Evolutionary conservation across 1,284 basidiomycete genomes (phyloP).

Genomic region (Xerocomus nothofagi): DNA sequence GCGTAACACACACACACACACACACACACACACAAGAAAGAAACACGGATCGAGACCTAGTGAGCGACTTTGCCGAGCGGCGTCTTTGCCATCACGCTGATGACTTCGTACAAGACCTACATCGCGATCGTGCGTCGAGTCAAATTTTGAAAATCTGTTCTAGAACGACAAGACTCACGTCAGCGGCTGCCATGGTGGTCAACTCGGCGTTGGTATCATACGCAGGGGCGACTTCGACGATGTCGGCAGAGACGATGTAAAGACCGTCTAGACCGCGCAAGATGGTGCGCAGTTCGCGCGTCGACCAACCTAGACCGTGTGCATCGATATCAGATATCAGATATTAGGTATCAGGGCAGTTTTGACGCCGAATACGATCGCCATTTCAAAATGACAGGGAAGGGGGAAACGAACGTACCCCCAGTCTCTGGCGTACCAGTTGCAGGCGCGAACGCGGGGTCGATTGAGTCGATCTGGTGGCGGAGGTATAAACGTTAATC

Average conservation of each 20-base stretch:
- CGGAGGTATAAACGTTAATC: background rate
- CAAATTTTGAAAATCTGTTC: too few relatives aligned
- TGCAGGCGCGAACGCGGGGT: conserved; percentile 78
- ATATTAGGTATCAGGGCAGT: too few relatives aligned
- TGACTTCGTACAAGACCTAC: conserved; percentile 70
- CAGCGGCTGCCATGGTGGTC: conserved; percentile 78
- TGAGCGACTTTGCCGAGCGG: conserved; percentile 58
- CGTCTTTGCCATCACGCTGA: conserved; percentile 76
- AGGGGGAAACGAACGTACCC: conserved; percentile 37
- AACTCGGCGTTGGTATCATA: conserved; percentile 80
- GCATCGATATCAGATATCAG: background rate
- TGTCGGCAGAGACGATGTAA: conserved; percentile 73
- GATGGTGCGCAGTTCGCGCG: conserved; percentile 73
- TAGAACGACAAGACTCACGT: conserved; percentile 47
- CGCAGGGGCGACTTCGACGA: conserved; percentile 80
- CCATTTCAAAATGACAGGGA: too few relatives aligned
- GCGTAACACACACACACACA: too few relatives aligned
- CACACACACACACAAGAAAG: too few relatives aligned
- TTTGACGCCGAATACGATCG: background rate
- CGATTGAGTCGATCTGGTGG: conserved; percentile 67
- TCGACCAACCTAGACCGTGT: conserved; percentile 62
- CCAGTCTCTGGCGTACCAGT: conserved; percentile 68
- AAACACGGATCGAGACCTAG: conserved; percentile 3
- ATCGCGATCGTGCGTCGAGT: background rate
- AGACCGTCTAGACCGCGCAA: conserved; percentile 72